Percentiles rank a stretch among this genome's conserved stretches.
Evolutionary conservation across 495 filamentous ascomycete species (phyloP).

Genomic region (Schizothecium vesticola): DNA sequence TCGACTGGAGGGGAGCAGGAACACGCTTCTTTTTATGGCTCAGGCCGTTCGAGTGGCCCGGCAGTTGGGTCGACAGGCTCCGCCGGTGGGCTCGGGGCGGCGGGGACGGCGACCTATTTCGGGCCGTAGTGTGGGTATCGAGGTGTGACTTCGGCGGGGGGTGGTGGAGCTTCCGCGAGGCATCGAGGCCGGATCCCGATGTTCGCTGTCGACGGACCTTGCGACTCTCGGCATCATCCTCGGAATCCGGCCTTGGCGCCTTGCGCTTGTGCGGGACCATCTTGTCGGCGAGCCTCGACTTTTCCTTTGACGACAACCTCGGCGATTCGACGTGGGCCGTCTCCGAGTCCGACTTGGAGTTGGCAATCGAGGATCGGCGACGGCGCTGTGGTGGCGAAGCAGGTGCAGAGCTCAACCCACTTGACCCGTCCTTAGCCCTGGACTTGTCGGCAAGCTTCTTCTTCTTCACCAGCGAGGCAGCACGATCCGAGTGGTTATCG

Average conservation of each 20-base stretch:
- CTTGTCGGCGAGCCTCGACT: slow-evolving; percentile 35
- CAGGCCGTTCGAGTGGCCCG: slow-evolving; percentile 45
- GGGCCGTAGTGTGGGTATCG: slow-evolving; percentile 34
- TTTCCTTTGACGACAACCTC: slow-evolving; percentile 32
- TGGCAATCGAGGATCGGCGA: slow-evolving; percentile 36
- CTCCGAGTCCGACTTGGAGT: slow-evolving; percentile 45
- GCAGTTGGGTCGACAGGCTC: slow-evolving; percentile 59
- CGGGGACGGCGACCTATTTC: slow-evolving; percentile 61
- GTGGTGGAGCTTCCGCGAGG: slow-evolving; percentile 26
- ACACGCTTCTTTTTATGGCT: slow-evolving; percentile 52
- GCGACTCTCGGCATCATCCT: slow-evolving; percentile 44
- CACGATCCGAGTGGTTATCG: slow-evolving; percentile 17
- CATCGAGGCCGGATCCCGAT: slow-evolving; percentile 39
- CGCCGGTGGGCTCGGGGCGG: slow-evolving; percentile 54
- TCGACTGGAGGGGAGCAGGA: slow-evolving; percentile 52
- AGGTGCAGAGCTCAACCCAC: slow-evolving; percentile 50
- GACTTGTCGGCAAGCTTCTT: slow-evolving; percentile 43
- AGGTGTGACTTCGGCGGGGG: slow-evolving; percentile 29
- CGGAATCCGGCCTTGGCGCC: slow-evolving; percentile 41
- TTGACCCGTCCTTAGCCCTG: slow-evolving; percentile 45
- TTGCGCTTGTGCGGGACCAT: slow-evolving; percentile 41
- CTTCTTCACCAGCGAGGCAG: slow-evolving; percentile 37
- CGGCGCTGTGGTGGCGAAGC: slow-evolving; percentile 42
- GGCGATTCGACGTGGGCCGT: slow-evolving; percentile 31
- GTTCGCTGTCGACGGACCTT: slow-evolving; percentile 45